Conservation (phyloP, 164 flowering plant genomes). For the Chimonanthus praecox region DNA sequence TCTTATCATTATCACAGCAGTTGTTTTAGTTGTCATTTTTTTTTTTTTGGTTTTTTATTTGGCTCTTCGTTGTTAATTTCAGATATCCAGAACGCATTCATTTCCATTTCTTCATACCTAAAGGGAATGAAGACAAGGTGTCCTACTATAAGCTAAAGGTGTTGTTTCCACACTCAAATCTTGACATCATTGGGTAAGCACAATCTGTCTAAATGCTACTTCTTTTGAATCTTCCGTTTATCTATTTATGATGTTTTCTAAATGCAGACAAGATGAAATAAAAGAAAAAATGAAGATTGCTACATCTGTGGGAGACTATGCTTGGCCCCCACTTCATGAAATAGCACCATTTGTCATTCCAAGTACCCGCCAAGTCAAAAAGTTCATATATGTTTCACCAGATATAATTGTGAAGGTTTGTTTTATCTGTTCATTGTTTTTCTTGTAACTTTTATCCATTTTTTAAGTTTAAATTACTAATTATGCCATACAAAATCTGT, state of each 20-base stretch:
- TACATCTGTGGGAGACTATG: slow-evolving; percentile 7
- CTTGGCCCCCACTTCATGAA: slow-evolving; percentile 14
- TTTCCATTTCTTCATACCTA: slow-evolving; percentile 36
- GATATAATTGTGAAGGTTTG: slow-evolving; percentile 33
- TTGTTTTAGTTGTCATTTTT: not conserved
- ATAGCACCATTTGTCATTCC: slow-evolving; percentile 33
- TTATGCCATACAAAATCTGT: not conserved
- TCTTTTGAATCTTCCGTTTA: not conserved
- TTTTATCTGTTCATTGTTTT: slow-evolving; percentile 1
- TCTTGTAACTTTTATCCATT: not conserved
- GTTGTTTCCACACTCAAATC: slow-evolving; percentile 33
- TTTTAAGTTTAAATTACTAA: no score
- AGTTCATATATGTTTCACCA: slow-evolving; percentile 30
- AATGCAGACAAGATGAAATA: slow-evolving; percentile 31
- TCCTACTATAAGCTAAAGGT: slow-evolving; percentile 33
- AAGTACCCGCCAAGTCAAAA: slow-evolving; percentile 12
- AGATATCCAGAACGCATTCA: slow-evolving; percentile 27
- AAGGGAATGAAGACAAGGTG: slow-evolving; percentile 22
- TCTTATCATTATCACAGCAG: not conserved
- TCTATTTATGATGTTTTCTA: not conserved
- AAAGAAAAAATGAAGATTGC: slow-evolving; percentile 15
- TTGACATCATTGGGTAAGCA: slow-evolving; percentile 35
- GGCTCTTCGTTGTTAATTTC: not conserved
- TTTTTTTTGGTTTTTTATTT: not conserved
- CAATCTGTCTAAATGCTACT: not conserved